Percentiles rank a stretch among this genome's conserved stretches.
Evolutionary conservation across 2,329 filamentous ascomycete species (phyloP).

Genomic region (Penicillium sp.): DNA sequence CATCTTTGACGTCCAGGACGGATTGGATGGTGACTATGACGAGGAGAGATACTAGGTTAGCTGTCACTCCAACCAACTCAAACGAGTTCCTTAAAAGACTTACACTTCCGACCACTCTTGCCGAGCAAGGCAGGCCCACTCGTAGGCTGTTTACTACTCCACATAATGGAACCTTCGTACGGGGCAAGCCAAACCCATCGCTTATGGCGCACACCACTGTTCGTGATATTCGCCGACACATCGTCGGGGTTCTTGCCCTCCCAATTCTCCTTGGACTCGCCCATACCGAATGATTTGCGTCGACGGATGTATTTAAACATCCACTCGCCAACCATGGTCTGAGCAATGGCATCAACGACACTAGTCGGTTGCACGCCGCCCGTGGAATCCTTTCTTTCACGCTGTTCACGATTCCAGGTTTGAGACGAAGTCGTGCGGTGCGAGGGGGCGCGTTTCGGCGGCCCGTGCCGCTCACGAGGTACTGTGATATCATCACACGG

Average conservation of each 20-base stretch:
- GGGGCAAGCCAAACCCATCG: constrained; percentile 98
- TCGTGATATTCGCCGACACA: constrained; percentile 66
- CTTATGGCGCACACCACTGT: constrained; percentile 74
- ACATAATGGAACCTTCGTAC: constrained; percentile 93
- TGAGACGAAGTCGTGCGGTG: constrained; percentile 28
- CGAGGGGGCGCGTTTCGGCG: constrained; percentile 23
- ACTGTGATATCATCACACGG: constrained; percentile 69
- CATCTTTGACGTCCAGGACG: constrained; percentile 93
- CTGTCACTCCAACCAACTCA: not conserved
- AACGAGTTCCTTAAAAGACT: constrained; percentile 46
- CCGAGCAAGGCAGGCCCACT: constrained; percentile 85
- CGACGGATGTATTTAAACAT: constrained; percentile 52
- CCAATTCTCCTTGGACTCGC: constrained; percentile 47
- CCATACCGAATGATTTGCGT: constrained; percentile 84
- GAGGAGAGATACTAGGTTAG: constrained; percentile 13
- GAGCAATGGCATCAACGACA: constrained; percentile 94
- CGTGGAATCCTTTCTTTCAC: constrained; percentile 48
- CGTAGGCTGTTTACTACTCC: constrained; percentile 96
- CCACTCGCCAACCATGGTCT: constrained; percentile 92
- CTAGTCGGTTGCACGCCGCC: constrained; percentile 66
- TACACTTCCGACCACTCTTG: constrained; percentile 91
- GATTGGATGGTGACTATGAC: constrained; percentile 83
- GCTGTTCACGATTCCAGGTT: constrained; percentile 32
- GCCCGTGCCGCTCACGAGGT: constrained; percentile 37
- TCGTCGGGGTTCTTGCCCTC: constrained; percentile 63